Conservation (phyloP, 2,329 filamentous ascomycete genomes). For the Fusarium algeriense region DNA sequence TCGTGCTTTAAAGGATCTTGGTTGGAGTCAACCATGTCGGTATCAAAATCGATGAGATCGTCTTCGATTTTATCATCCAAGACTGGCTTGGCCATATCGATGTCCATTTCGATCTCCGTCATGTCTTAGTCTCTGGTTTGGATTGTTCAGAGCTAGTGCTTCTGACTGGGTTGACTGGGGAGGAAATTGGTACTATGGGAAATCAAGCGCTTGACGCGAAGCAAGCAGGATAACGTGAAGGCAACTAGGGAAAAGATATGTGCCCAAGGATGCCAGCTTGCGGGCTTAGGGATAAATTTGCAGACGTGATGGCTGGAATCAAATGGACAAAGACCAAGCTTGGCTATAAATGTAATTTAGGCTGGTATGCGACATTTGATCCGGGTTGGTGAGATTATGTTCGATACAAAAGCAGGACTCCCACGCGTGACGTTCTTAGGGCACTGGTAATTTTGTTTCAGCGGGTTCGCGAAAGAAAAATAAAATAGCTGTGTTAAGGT, state of each 20-base stretch:
- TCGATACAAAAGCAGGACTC: background rate
- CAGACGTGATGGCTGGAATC: slow-evolving; percentile 33
- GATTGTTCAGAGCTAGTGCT: background rate
- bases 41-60: slow-evolving; percentile 56
- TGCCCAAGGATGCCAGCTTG: background rate
- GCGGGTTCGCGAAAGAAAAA: background rate
- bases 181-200: no score
- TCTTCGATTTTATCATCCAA: slow-evolving; percentile 47
- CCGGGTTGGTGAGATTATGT: background rate
- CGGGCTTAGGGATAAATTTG: background rate
- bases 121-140: slow-evolving; percentile 27
- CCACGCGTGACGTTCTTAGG: slow-evolving; percentile 3
- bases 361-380: slow-evolving; percentile 47
- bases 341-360: slow-evolving; percentile 26
- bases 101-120: slow-evolving; percentile 51
- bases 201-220: background rate
- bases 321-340: slow-evolving; percentile 28
- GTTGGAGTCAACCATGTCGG: slow-evolving; percentile 48
- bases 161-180: background rate
- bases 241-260: background rate
- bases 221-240: background rate
- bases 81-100: slow-evolving; percentile 46
- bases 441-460: background rate
- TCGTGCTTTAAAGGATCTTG: slow-evolving; percentile 20
- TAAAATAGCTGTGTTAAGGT: slow-evolving; percentile 6